Conservation (phyloP, 2,329 filamentous ascomycete genomes). For the Botrytis tulipae region DNA sequence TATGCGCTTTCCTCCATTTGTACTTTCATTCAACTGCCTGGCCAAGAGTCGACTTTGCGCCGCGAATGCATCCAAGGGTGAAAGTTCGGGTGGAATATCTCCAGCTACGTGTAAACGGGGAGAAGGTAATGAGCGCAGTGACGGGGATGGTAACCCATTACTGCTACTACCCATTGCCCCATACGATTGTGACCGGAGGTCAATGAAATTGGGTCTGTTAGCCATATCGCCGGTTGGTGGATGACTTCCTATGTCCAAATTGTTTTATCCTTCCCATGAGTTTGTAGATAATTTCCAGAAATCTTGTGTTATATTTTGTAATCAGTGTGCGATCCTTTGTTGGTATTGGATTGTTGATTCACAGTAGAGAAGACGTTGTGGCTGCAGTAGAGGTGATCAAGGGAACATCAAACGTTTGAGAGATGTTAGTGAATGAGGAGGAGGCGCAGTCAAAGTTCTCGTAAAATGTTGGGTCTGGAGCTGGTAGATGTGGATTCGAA, state of each 20-base stretch:
- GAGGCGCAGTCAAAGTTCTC: slow-evolving; percentile 18
- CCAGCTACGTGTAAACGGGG: slow-evolving; percentile 75
- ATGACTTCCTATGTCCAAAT: slow-evolving; percentile 16
- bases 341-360: background rate
- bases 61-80: slow-evolving; percentile 92
- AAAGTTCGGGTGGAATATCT: slow-evolving; percentile 83
- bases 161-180: slow-evolving; percentile 30
- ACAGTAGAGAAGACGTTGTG: slow-evolving; percentile 12
- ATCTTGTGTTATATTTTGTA: background rate
- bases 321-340: background rate
- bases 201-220: slow-evolving; percentile 36
- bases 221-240: slow-evolving; percentile 30
- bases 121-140: slow-evolving; percentile 45
- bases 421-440: slow-evolving; percentile 13
- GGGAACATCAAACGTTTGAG: slow-evolving; percentile 7
- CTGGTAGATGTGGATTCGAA: slow-evolving; percentile 10
- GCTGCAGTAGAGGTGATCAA: slow-evolving; percentile 9
- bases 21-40: slow-evolving; percentile 78
- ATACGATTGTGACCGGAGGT: slow-evolving; percentile 37
- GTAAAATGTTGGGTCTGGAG: slow-evolving; percentile 13
- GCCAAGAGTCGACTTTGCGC: slow-evolving; percentile 86
- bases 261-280: slow-evolving; percentile 8
- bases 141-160: slow-evolving; percentile 28
- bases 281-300: slow-evolving; percentile 5
- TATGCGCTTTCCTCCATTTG: slow-evolving; percentile 71